Evolutionary conservation across 2,329 filamentous ascomycete genomes (phyloP).

Genomic region (Tolypocladium endophyticum): DNA sequence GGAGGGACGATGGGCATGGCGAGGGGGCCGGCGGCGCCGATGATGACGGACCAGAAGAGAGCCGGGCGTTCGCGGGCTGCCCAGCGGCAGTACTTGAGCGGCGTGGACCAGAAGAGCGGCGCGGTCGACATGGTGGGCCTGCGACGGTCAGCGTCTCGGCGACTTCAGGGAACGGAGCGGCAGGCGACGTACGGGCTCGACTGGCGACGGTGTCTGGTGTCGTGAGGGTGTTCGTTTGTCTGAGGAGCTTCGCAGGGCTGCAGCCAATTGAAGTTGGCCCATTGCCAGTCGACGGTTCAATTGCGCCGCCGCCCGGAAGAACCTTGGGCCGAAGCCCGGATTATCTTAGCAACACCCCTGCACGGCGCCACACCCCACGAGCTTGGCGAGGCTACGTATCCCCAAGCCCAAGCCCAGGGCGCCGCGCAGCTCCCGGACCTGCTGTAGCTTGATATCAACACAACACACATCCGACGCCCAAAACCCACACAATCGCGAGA

Average conservation of each 20-base stretch:
- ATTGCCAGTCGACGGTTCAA: background rate
- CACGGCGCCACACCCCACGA: background rate
- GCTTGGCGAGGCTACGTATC: slow-evolving; percentile 4
- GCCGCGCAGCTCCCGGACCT: background rate
- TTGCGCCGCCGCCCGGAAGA: background rate
- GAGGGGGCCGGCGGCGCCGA: slow-evolving; percentile 65
- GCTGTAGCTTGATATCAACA: background rate
- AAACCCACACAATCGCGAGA: slow-evolving; percentile 21
- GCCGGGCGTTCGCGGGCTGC: slow-evolving; percentile 79
- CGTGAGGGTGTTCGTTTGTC: background rate
- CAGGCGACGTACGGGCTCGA: background rate
- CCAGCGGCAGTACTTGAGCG: slow-evolving; percentile 81
- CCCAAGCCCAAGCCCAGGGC: background rate
- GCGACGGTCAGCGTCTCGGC: background rate
- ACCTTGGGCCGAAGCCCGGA: background rate
- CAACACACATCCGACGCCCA: background rate
- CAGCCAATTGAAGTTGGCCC: background rate
- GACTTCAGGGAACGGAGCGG: background rate
- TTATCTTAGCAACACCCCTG: background rate
- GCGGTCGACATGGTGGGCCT: slow-evolving; percentile 44
- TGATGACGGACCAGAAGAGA: slow-evolving; percentile 74
- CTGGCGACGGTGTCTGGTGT: background rate
- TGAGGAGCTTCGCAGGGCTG: background rate
- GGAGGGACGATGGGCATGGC: slow-evolving; percentile 63
- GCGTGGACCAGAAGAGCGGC: slow-evolving; percentile 74